Percentiles rank a stretch among this genome's conserved stretches.
Evolutionary conservation across 192 early-diverging fungal species (phyloP).

Genomic region (Linnemannia hyalina): DNA sequence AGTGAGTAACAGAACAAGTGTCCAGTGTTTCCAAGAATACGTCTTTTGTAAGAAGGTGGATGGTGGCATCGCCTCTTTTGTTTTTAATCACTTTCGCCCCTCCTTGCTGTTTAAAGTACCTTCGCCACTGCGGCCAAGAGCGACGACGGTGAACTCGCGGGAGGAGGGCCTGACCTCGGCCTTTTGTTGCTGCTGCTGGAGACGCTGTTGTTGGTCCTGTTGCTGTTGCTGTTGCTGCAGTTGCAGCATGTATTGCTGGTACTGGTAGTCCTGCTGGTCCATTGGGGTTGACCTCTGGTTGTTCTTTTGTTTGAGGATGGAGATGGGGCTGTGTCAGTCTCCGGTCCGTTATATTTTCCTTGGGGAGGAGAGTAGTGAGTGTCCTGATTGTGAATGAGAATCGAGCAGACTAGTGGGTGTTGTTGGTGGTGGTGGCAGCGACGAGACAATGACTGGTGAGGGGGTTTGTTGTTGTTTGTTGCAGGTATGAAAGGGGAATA

Average conservation of each 20-base stretch:
- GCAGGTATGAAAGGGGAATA: background rate
- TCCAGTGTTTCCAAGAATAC: background rate
- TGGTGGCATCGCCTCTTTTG: background rate
- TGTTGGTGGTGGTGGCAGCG: background rate
- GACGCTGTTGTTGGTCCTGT: conserved; percentile 19
- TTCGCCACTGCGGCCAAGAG: conserved; percentile 51
- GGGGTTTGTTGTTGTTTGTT: background rate
- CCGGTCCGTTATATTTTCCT: background rate
- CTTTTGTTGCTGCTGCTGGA: conserved; percentile 17
- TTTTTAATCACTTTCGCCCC: background rate
- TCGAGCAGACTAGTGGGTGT: background rate
- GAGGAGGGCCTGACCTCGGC: conserved; percentile 9
- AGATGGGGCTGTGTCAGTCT: background rate
- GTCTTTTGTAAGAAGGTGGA: background rate
- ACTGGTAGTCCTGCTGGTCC: conserved; percentile 10
- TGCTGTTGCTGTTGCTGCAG: conserved; percentile 25
- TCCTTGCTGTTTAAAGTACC: conserved; percentile 12
- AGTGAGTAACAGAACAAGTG: background rate
- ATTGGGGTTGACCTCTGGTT: background rate
- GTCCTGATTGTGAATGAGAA: background rate
- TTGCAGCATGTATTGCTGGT: conserved; percentile 34
- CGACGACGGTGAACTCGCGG: conserved; percentile 48
- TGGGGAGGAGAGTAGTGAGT: background rate
- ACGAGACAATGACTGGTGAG: background rate
- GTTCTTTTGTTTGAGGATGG: background rate